These are phyloP conservation scores for Rhodotorula kratochvilovae DNA, from an alignment of 768 basidiomycete genomes.

Conservation along the genomic window DNA sequence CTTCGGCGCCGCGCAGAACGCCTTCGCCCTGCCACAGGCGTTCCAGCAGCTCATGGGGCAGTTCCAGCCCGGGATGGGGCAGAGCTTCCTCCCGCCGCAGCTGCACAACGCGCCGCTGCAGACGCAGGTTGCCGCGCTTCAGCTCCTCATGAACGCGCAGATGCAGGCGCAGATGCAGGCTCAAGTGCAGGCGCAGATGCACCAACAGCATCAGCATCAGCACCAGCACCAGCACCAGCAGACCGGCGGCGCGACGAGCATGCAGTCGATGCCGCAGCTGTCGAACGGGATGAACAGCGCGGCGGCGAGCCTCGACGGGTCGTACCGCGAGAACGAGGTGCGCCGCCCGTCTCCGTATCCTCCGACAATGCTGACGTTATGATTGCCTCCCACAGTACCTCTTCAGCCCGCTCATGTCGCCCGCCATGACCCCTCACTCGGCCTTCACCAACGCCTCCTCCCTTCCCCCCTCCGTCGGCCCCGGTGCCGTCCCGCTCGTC, in stretches of 20 bases:
- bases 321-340: slow-evolving; percentile 34
- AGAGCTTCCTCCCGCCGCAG: slow-evolving; percentile 1
- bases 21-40: too few relatives aligned
- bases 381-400: slow-evolving; percentile 39
- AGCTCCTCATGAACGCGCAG: slow-evolving; percentile 12
- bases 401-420: slow-evolving; percentile 49
- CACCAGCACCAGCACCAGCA: slow-evolving; percentile 7
- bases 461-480: slow-evolving; percentile 30
- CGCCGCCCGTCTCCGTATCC: background rate
- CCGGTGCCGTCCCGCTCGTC: slow-evolving; percentile 7
- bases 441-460: slow-evolving; percentile 39
- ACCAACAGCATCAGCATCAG: background rate
- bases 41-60: background rate
- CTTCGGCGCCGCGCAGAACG: too few relatives aligned
- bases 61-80: background rate
- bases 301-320: slow-evolving; percentile 6
- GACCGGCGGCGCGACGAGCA: background rate
- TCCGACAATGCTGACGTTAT: background rate
- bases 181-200: background rate
- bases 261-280: background rate
- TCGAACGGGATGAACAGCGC: background rate
- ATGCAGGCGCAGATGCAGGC: slow-evolving; percentile 12
- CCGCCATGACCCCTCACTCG: slow-evolving; percentile 47
- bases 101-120: background rate
- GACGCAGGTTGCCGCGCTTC: slow-evolving; percentile 25